phyloP scores from a whole-genome alignment of 352 stramenopile genomes.

The Saprolegnia parasitica region DNA sequence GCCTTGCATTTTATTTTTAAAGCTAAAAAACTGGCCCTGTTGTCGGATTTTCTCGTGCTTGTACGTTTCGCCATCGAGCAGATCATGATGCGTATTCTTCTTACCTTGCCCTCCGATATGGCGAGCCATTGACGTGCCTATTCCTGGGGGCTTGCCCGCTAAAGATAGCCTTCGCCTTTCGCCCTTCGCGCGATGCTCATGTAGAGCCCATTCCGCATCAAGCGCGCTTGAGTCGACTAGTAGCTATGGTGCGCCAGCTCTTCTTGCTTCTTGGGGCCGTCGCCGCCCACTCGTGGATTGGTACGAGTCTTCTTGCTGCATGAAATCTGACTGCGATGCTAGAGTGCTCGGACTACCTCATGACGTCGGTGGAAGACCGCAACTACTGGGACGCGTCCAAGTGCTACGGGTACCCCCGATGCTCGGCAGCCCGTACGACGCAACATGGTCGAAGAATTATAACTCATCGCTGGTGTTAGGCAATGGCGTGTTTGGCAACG shows the following conservation, averaged over 20 bases:
- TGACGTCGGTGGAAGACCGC: conserved; percentile 25
- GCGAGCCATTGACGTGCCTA: not conserved
- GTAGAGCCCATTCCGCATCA: not conserved
- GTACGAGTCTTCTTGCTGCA: not conserved
- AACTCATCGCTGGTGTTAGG: not conserved
- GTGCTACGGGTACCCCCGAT: conserved; percentile 34
- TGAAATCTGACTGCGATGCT: conserved; percentile 31
- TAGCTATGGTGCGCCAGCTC: not conserved
- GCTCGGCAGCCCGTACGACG: conserved; percentile 22
- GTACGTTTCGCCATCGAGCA: too few relatives aligned
- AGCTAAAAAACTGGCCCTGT: not conserved
- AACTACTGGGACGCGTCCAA: conserved; percentile 32
- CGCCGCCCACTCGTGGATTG: conserved; percentile 14
- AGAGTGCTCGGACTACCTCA: conserved; percentile 41
- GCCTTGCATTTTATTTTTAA: conserved; percentile 1
- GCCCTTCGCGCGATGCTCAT: not conserved
- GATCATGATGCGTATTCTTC: too few relatives aligned
- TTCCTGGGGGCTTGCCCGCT: not conserved
- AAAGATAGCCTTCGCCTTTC: not conserved
- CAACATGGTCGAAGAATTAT: conserved; percentile 9
- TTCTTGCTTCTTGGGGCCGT: not conserved
- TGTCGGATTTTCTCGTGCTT: too few relatives aligned
- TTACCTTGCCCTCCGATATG: too few relatives aligned
- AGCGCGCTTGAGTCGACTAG: not conserved
- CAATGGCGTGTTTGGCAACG: conserved; percentile 32